Base-by-base conservation (phyloP, 2,329 filamentous ascomycete species). In the Fusarium tanahbumbuense region DNA sequence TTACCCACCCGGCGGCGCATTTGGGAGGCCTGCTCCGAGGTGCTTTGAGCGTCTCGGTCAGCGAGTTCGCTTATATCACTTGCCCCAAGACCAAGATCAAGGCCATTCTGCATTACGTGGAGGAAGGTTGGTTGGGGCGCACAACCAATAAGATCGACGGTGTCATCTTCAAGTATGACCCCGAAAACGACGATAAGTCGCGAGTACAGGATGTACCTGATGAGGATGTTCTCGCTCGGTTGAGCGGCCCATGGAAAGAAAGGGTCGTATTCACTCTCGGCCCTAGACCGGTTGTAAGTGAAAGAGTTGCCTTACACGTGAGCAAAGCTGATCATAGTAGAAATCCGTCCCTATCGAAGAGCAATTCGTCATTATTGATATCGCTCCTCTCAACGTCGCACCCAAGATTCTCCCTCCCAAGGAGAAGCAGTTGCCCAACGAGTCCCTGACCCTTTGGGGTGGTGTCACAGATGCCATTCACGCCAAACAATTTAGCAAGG, bases 1-100 rank as follows among this genome's bases (percentile, higher is more conserved):
- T 99, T 67, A 97, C 92, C 8, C 96, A 99, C 80, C 96, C 96
- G 6, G 90, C 93, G n/a, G 96, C 96, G 9, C 93, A 97, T 77
- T 85, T 99, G 3, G 94, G 94, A 28, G 96, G 96, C 20, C 85
- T 99, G 56, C 82, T 99, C 47, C 88, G 94, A 71, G 96, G 96
- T 25, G 90, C 92, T n/a, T 84, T 98, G 53, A 94, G 91, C 74
- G 91, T 99, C 67, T 94, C 92, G 11, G 96, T 99, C 23, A 92
- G 94, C 48, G 96, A 99, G 75, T 88, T 91, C 70, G 96, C 93
- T 75, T 97, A 92, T 78, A 87, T 98, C 64, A 94, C 91, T 41
- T 99, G 96, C 81, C 88, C 92, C n/a, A 91, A 94, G 82, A 97
- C 94, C 3, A 92, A 91, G 77, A 88, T 97, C 72, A 98, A 98